Base-by-base conservation (phyloP, 2,329 filamentous ascomycete species). In the Clarireedia paspali region DNA sequence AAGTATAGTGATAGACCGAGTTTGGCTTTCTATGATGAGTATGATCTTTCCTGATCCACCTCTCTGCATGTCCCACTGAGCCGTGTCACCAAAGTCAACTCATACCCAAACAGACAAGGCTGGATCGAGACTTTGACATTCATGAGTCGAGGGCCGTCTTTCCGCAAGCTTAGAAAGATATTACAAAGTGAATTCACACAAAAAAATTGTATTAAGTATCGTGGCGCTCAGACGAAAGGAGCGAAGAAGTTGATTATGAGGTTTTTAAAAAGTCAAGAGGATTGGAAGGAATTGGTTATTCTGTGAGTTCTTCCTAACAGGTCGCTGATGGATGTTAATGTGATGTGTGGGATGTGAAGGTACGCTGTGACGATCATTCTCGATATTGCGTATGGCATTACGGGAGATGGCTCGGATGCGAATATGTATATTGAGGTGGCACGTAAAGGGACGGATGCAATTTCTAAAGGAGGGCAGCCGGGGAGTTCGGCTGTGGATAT, bases 61-160 rank as follows among this genome's bases (percentile, higher is more conserved):
- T 20, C 6, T 42, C 6, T 10, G 4, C 39, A 42, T 17, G 17
- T 20, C n/a, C 14, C 10, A 1, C 39, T 42, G 5, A 14, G 7
- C 5, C 12, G 15, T 42, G 2, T 20, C 4, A n/a, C 7, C 3
- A n/a, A 42, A 42, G 6, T 5, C n/a, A 42, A 42, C 23, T 48
- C 6, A n/a, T 15, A 12, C 26, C 15, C 12, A 17, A 48, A 15
- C 7, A 48, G 46, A 48, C 24, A 48, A 34, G 74, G 74, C n/a
- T 78, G 75, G 75, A 65, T 68, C n/a, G 70, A 71, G 38, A 76
- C 75, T 0, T 64, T 77, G 26, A 75, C 74, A 10, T 77, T 76
- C 58, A 64, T 76, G 2, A 68, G 65, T 56, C 74, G 70, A 68
- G 73, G 73, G 0, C 66, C 71, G 15, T 62, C 63, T 20, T 77